Evolutionary conservation across 179 eudicot genomes (phyloP).

Genomic region (Corrigiola litoralis): DNA sequence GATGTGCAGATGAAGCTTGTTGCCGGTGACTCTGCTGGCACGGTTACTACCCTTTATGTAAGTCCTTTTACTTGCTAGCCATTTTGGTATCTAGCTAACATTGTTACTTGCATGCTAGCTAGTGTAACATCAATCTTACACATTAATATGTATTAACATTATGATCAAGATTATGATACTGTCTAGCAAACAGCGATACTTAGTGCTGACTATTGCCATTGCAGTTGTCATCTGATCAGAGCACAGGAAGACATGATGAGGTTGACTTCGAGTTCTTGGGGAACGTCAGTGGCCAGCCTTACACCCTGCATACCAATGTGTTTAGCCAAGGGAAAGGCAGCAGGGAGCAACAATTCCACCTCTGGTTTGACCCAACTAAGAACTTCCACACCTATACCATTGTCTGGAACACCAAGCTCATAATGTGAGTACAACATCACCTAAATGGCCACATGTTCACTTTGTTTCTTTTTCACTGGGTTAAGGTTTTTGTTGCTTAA

Average conservation of each 20-base stretch:
- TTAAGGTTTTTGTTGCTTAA: too few species aligned
- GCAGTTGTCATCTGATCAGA: constrained; percentile 29
- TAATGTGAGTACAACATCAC: constrained; percentile 17
- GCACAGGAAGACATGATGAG: constrained; percentile 25
- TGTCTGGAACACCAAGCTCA: constrained; percentile 38
- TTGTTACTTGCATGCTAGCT: not conserved
- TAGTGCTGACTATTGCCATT: not conserved
- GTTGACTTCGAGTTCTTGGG: constrained; percentile 34
- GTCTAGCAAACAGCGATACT: too few species aligned
- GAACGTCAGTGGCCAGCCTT: constrained; percentile 25
- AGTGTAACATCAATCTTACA: not conserved
- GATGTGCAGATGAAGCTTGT: constrained; percentile 33
- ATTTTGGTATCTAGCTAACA: not conserved
- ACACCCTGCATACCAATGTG: constrained; percentile 35
- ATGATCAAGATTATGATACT: too few species aligned
- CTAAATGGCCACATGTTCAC: too few species aligned
- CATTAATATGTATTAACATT: not conserved
- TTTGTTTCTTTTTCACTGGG: too few species aligned
- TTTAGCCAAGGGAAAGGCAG: constrained; percentile 31
- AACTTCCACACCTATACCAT: constrained; percentile 41
- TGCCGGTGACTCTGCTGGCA: constrained; percentile 35
- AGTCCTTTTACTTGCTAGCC: not conserved
- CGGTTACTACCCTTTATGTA: constrained; percentile 30
- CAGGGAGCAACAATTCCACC: constrained; percentile 38
- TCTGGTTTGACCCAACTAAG: constrained; percentile 44